Percentiles rank a stretch among this genome's conserved stretches.
Conservation (phyloP, 441 rosid species). For the Capsella rubella region DNA sequence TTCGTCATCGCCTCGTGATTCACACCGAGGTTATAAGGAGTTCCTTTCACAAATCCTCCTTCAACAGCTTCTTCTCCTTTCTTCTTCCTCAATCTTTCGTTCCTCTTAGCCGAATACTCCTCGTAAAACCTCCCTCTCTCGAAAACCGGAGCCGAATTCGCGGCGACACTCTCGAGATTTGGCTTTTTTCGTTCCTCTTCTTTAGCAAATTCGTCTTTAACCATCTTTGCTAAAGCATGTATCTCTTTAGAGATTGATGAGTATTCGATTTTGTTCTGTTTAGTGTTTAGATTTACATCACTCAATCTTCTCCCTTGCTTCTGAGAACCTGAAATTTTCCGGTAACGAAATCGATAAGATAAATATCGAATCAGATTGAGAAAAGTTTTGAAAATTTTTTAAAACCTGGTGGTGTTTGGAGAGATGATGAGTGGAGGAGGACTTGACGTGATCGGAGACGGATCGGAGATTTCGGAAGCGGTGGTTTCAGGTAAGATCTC, state of each 20-base stretch:
- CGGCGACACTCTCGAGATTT: conserved; percentile 23
- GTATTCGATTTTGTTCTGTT: conserved; percentile 59
- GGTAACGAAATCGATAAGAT: neutral
- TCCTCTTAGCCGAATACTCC: conserved; percentile 79
- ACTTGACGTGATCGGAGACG: conserved; percentile 64
- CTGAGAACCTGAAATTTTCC: conserved; percentile 49
- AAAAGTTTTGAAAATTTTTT: neutral
- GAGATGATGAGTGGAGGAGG: conserved; percentile 48
- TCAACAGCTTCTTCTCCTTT: conserved; percentile 41
- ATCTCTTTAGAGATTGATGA: conserved; percentile 70
- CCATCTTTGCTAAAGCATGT: conserved; percentile 64
- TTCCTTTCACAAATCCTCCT: conserved; percentile 40
- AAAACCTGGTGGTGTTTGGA: conserved; percentile 74
- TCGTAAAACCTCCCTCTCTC: conserved; percentile 92
- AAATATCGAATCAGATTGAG: too few species aligned
- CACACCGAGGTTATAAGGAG: conserved; percentile 66
- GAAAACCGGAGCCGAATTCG: conserved; percentile 52
- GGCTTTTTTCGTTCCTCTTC: neutral
- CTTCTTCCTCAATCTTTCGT: conserved; percentile 82
- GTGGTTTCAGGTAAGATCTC: conserved; percentile 70
- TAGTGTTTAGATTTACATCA: conserved; percentile 46
- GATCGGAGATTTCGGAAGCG: conserved; percentile 77
- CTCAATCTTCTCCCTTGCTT: conserved; percentile 48
- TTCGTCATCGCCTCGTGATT: conserved; percentile 58
- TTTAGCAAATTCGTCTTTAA: conserved; percentile 42